Conservation (phyloP, 208 protist genomes). For the Crithidia sp. region DNA sequence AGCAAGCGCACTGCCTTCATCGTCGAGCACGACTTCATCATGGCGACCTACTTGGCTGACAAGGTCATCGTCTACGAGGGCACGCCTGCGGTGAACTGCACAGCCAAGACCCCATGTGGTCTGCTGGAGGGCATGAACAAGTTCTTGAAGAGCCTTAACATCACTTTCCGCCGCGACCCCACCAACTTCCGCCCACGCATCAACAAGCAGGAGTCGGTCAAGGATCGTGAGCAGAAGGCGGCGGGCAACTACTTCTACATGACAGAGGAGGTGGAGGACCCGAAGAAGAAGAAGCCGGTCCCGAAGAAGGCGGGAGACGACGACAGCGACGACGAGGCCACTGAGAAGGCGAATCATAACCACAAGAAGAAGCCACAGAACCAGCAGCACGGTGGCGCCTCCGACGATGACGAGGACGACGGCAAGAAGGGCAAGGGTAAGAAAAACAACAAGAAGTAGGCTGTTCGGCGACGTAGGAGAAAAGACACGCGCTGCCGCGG, state of each 20-base stretch:
- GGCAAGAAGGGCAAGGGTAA: slow-evolving; percentile 43
- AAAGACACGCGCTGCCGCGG: background rate
- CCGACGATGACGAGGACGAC: slow-evolving; percentile 25
- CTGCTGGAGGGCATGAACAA: slow-evolving; percentile 96
- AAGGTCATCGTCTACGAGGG: slow-evolving; percentile 99
- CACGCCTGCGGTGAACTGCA: slow-evolving; percentile 94
- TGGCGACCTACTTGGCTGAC: slow-evolving; percentile 99
- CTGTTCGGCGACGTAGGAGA: background rate
- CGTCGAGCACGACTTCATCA: slow-evolving; percentile 99
- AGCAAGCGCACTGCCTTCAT: slow-evolving; percentile 99
- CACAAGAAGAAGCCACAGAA: slow-evolving; percentile 21
- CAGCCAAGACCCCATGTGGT: slow-evolving; percentile 88
- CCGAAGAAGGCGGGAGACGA: slow-evolving; percentile 59
- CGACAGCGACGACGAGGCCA: slow-evolving; percentile 95
- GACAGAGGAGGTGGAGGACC: slow-evolving; percentile 56
- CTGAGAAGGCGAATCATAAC: slow-evolving; percentile 26
- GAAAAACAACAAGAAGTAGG: slow-evolving; percentile 42
- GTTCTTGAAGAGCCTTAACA: slow-evolving; percentile 98
- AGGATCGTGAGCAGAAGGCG: slow-evolving; percentile 98
- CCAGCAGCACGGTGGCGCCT: slow-evolving; percentile 17
- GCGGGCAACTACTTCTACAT: slow-evolving; percentile 99
- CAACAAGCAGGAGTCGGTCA: slow-evolving; percentile 99
- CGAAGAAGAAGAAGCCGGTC: slow-evolving; percentile 45
- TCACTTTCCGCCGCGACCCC: slow-evolving; percentile 99
- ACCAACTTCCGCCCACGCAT: slow-evolving; percentile 99